phyloP scores from a whole-genome alignment of 768 basidiomycete genomes.

The Boletus vinaceobasis region DNA sequence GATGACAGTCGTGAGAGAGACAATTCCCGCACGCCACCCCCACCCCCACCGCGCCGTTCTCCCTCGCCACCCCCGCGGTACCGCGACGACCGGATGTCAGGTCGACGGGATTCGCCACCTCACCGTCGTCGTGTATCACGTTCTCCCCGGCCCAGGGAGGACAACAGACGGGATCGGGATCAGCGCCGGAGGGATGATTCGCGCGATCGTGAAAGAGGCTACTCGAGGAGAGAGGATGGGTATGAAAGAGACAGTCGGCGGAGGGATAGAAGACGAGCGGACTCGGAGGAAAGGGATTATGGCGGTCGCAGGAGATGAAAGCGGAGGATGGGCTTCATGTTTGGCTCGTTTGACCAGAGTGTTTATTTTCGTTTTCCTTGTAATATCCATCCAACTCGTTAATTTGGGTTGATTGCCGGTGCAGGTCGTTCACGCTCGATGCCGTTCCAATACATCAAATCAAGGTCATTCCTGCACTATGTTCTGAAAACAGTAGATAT shows the following conservation, averaged over 20 bases:
- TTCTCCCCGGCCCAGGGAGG: conserved; percentile 22
- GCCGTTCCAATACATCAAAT: neutral
- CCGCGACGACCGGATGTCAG: conserved; percentile 18
- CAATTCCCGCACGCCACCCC: conserved; percentile 35
- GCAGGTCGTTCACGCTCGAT: neutral
- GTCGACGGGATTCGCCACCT: conserved; percentile 27
- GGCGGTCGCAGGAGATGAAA: conserved; percentile 21
- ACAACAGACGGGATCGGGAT: conserved; percentile 17
- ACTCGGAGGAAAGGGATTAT: conserved; percentile 24
- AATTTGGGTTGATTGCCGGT: neutral
- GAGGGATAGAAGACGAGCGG: conserved; percentile 20
- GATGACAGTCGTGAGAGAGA: too few relatives aligned
- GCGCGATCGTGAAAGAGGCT: conserved; percentile 20
- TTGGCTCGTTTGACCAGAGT: neutral
- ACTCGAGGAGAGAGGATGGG: conserved; percentile 19
- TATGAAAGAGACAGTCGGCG: conserved; percentile 22
- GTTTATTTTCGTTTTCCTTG: neutral
- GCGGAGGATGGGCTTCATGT: neutral
- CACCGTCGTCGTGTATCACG: conserved; percentile 21
- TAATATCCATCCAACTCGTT: neutral
- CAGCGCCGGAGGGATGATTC: conserved; percentile 27
- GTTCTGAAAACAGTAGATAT: neutral
- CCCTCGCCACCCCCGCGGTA: conserved; percentile 29
- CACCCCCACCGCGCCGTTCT: conserved; percentile 25
- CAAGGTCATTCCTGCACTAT: neutral